A percentile compares a stretch with the other conserved stretches of the same genome.
phyloP scores from a whole-genome alignment of 2,329 filamentous ascomycete genomes.

The Ceratocystis variospora region DNA sequence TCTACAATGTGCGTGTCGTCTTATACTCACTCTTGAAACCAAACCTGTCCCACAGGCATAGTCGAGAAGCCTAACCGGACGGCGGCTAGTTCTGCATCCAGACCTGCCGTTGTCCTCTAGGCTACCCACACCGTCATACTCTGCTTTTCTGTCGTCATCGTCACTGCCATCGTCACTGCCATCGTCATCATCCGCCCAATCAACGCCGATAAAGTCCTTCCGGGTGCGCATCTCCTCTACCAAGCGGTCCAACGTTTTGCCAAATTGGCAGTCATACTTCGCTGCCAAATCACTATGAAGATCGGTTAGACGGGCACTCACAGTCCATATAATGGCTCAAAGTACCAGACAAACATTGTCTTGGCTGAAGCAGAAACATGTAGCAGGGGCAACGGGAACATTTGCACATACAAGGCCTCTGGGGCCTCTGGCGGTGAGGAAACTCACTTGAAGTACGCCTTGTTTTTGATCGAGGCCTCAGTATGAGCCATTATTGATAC shows the following conservation, averaged over 20 bases:
- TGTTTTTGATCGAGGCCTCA: slow-evolving; percentile 1
- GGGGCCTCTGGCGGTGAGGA: neutral
- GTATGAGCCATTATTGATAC: neutral
- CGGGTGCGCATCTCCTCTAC: slow-evolving; percentile 39
- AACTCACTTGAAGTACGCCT: slow-evolving; percentile 14
- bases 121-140: neutral
- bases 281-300: slow-evolving; percentile 3
- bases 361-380: neutral
- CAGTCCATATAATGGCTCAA: too few relatives aligned
- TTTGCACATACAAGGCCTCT: too few relatives aligned
- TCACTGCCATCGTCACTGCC: slow-evolving; percentile 28
- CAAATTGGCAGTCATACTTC: slow-evolving; percentile 20
- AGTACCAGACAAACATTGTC: neutral
- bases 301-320: neutral
- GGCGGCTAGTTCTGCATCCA: slow-evolving; percentile 16
- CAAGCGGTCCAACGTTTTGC: slow-evolving; percentile 40
- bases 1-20: neutral
- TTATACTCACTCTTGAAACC: slow-evolving; percentile 43
- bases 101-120: neutral
- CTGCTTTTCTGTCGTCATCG: slow-evolving; percentile 19
- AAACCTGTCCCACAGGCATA: slow-evolving; percentile 64
- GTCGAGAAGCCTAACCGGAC: slow-evolving; percentile 46
- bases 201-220: slow-evolving; percentile 48
- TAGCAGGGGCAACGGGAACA: neutral
- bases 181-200: slow-evolving; percentile 36